Percentiles rank a stretch among this genome's conserved stretches.
phyloP scores from a whole-genome alignment of 441 rosid genomes.

The Eugenia klotzschiana region DNA sequence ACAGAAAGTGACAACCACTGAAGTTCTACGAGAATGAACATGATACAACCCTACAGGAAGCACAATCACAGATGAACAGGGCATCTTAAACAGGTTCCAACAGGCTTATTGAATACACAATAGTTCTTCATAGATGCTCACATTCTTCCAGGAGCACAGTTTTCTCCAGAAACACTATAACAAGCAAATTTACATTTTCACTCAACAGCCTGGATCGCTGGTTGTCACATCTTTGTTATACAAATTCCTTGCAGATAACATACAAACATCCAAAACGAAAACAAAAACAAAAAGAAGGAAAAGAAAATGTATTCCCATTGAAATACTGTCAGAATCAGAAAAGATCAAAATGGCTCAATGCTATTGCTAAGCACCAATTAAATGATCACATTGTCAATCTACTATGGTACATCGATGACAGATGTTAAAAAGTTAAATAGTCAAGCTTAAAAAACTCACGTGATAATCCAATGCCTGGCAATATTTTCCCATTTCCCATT shows the following conservation, averaged over 20 bases:
- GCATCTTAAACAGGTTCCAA: background rate
- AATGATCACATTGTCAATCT: background rate
- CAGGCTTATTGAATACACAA: background rate
- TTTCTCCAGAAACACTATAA: background rate
- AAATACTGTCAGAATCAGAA: background rate
- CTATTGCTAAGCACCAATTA: background rate
- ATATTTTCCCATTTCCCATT: constrained; percentile 75
- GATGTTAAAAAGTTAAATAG: background rate
- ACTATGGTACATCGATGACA: background rate
- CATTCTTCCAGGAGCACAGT: background rate
- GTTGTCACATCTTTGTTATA: background rate
- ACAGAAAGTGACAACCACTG: background rate
- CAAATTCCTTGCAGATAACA: background rate
- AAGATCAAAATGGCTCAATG: background rate
- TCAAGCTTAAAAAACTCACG: constrained; percentile 38
- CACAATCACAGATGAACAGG: background rate
- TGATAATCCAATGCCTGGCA: constrained; percentile 75
- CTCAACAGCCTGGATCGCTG: background rate
- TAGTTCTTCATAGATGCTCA: background rate
- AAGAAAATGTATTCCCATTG: background rate
- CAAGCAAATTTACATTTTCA: background rate
- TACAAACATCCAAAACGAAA: background rate
- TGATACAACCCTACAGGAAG: background rate
- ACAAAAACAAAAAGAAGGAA: background rate
- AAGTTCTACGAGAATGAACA: background rate